Evolutionary conservation across 257 asterid species (phyloP).

Genomic region (Henckelia pumila): DNA sequence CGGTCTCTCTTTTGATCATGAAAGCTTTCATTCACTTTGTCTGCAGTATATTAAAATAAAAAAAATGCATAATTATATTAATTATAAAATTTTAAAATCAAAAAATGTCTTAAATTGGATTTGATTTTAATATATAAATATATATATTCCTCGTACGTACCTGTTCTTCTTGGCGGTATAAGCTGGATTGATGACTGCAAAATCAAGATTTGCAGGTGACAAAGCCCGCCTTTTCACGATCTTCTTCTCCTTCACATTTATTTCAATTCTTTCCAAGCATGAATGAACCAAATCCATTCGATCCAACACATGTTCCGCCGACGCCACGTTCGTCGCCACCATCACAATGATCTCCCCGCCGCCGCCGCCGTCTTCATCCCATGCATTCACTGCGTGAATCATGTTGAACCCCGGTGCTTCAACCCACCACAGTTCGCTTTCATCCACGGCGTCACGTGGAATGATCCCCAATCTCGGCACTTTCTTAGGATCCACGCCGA

Average conservation of each 20-base stretch:
- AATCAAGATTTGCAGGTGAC: slow-evolving; percentile 43
- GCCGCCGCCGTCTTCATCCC: slow-evolving; percentile 74
- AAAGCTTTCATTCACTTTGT: no score
- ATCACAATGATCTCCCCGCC: slow-evolving; percentile 39
- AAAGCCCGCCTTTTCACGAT: slow-evolving; percentile 36
- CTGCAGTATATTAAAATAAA: no score
- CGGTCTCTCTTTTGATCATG: no score
- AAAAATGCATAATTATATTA: no score
- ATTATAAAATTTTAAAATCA: no score
- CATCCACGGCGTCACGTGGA: slow-evolving; percentile 50
- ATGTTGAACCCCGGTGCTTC: slow-evolving; percentile 56
- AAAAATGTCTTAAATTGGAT: no score
- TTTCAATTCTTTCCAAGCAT: slow-evolving; percentile 44
- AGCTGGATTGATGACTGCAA: slow-evolving; percentile 56
- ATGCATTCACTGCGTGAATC: slow-evolving; percentile 55
- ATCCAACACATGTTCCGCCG: slow-evolving; percentile 47
- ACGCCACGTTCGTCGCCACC: slow-evolving; percentile 48
- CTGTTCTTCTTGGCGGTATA: slow-evolving; percentile 52
- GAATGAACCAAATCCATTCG: slow-evolving; percentile 48
- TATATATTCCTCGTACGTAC: no score
- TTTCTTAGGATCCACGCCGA: slow-evolving; percentile 37
- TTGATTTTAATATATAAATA: no score
- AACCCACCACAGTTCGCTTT: slow-evolving; percentile 46
- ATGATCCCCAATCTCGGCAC: slow-evolving; percentile 55
- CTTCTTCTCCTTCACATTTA: slow-evolving; percentile 43